Evolutionary conservation across 2,329 filamentous ascomycete genomes (phyloP).

Genomic region (Alternaria alternata): DNA sequence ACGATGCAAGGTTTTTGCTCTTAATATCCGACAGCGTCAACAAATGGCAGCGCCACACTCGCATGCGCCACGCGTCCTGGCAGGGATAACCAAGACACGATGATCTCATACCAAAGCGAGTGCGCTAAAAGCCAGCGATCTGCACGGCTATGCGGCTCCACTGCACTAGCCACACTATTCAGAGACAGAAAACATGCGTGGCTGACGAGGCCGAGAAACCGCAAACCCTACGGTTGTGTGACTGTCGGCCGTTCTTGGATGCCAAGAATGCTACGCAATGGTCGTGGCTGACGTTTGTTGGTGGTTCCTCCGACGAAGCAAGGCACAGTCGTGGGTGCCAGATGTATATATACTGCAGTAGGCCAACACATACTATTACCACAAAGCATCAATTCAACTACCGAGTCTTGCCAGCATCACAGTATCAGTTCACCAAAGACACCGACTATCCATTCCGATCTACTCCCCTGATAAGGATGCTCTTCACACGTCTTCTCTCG

Average conservation of each 20-base stretch:
- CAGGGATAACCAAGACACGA: background rate
- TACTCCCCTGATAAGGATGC: constrained; percentile 28
- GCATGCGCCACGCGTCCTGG: constrained; percentile 8
- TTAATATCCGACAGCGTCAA: background rate
- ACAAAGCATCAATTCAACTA: background rate
- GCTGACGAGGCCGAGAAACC: constrained; percentile 16
- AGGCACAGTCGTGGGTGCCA: background rate
- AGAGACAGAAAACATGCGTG: constrained; percentile 1
- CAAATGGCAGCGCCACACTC: constrained; percentile 10
- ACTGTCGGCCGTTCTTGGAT: background rate
- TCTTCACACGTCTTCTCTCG: constrained; percentile 60
- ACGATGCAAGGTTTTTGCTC: constrained; percentile 1
- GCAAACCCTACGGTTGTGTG: constrained; percentile 7
- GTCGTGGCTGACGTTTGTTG: constrained; percentile 25
- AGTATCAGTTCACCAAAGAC: background rate
- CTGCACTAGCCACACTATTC: constrained; percentile 14
- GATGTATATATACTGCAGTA: constrained; percentile 7
- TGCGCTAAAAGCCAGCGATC: constrained; percentile 11
- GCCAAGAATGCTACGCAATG: constrained; percentile 15
- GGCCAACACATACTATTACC: background rate
- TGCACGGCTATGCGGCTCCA: constrained; percentile 14
- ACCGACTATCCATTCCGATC: background rate
- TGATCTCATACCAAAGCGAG: constrained; percentile 8
- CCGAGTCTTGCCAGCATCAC: background rate
- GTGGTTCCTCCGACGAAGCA: constrained; percentile 1